Percentiles rank a stretch among this genome's conserved stretches.
Evolutionary conservation across 2,329 filamentous ascomycete genomes (phyloP).

Genomic region (Elsinoe arachidis): DNA sequence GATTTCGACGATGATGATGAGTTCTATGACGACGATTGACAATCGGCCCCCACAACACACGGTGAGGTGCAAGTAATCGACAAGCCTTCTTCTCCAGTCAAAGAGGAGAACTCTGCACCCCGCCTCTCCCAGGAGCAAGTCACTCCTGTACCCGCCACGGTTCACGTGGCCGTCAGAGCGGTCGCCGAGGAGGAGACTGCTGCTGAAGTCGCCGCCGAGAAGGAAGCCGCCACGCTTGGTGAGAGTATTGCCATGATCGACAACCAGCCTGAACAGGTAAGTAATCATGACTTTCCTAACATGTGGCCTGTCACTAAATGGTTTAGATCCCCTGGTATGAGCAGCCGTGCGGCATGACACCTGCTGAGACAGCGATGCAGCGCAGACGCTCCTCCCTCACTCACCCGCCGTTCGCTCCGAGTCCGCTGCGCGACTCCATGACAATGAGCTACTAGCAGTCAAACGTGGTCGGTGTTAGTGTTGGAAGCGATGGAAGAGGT

Average conservation of each 20-base stretch:
- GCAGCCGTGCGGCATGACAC: constrained; percentile 4
- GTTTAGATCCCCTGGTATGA: constrained; percentile 10
- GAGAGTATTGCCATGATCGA: constrained; percentile 13
- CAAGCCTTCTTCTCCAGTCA: background rate
- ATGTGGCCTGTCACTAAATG: background rate
- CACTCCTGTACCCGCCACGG: constrained; percentile 4
- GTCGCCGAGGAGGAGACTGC: constrained; percentile 9
- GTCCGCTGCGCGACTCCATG: constrained; percentile 9
- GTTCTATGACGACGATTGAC: constrained; percentile 72
- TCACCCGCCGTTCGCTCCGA: constrained; percentile 8
- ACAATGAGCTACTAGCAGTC: constrained; percentile 4
- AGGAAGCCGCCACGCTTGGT: constrained; percentile 6
- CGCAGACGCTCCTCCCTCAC: constrained; percentile 9
- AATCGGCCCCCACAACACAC: constrained; percentile 10
- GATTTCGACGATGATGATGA: constrained; percentile 66
- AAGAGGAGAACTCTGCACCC: background rate
- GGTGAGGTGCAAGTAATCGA: constrained; percentile 6
- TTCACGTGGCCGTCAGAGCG: constrained; percentile 9
- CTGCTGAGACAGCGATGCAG: constrained; percentile 8
- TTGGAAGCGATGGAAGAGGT: background rate
- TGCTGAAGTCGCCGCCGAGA: constrained; percentile 1
- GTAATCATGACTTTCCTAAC: background rate
- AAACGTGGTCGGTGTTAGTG: background rate
- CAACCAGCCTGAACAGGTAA: constrained; percentile 8
- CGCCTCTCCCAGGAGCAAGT: constrained; percentile 4